Base-by-base conservation (phyloP, 306 rosid species). In the Fagus sylvatica region DNA sequence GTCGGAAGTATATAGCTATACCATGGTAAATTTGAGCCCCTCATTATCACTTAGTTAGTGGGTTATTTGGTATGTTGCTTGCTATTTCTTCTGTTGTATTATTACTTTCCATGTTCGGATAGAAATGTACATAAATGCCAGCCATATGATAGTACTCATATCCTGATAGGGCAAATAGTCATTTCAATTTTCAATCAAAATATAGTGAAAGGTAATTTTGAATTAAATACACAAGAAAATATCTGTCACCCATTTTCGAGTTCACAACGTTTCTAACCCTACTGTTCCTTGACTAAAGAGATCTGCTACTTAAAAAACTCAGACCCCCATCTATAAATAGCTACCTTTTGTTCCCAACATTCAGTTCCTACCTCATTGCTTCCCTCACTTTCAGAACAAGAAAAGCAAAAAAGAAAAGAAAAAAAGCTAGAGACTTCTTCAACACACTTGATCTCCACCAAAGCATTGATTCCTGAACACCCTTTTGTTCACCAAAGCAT, bases 241-340 rank as follows among this genome's bases (percentile, higher is more conserved):
- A 86, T 84, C 96, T 95, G 94, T 87, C 91, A 89, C 42, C 70
- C 84, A 85, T 73, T 81, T 75, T 73, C 65, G 42, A 68, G 34
- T 54, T 32, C 16, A 17, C 66, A 22, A 28, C 49, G 78, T 73
- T 17, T 55, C 64, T 49, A 62, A 70, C 83, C 72, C 72, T 53
- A 80, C 75, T 74, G 68, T 77, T 76, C 64, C 56, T 88, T 83
- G 84, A 85, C 88, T 60, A 80, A 15, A 28, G 81, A 62, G 74
- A 79, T 79, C 88, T 60, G 53, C 82, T 57, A 67, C 82, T 74
- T 57, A 66, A 51, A 74, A 75, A 78, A 77, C 62, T 71, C 79
- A 81, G 79, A 59, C 57, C 75, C 78, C 84, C 56, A 34, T 86
- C 98, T 91, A 92, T 93, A 95, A 87, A 92, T 90, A 79, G 32